phyloP scores from a whole-genome alignment of 192 early-diverging fungal genomes.

The Linnemannia schmuckeri region DNA sequence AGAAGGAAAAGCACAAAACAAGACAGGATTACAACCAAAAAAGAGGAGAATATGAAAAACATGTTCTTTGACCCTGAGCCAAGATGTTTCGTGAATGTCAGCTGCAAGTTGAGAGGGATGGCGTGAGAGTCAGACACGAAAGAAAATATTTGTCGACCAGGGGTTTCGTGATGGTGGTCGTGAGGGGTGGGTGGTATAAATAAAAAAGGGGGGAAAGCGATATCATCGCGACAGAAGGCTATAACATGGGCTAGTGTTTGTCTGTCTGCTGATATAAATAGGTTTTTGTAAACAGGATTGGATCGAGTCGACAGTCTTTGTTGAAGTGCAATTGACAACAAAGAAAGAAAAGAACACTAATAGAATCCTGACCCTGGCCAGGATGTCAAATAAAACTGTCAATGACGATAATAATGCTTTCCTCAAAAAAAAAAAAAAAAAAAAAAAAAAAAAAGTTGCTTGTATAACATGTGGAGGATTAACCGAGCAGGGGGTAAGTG shows the following conservation, averaged over 20 bases:
- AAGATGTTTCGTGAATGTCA: constrained; percentile 2
- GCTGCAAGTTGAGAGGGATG: not conserved
- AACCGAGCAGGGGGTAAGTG: not conserved
- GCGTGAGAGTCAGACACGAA: not conserved
- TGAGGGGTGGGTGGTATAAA: not conserved
- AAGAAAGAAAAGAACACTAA: not conserved
- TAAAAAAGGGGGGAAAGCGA: constrained; percentile 4
- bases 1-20: not conserved
- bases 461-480: not conserved
- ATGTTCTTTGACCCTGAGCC: not conserved
- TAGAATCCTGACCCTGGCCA: not conserved
- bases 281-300: not conserved
- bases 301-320: not conserved
- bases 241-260: not conserved
- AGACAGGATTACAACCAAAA: not conserved
- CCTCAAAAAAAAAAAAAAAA: not conserved
- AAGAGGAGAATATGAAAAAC: not conserved
- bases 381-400: not conserved
- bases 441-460: no score
- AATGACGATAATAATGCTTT: not conserved
- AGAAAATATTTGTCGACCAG: not conserved
- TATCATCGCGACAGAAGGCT: not conserved
- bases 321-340: not conserved
- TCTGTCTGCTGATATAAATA: constrained; percentile 10
- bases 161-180: not conserved